Evolutionary conservation across 2,329 filamentous ascomycete species (phyloP), one percentile per base, ranked within the genome.

Genomic region (Cladophialophora chaetospira): DNA sequence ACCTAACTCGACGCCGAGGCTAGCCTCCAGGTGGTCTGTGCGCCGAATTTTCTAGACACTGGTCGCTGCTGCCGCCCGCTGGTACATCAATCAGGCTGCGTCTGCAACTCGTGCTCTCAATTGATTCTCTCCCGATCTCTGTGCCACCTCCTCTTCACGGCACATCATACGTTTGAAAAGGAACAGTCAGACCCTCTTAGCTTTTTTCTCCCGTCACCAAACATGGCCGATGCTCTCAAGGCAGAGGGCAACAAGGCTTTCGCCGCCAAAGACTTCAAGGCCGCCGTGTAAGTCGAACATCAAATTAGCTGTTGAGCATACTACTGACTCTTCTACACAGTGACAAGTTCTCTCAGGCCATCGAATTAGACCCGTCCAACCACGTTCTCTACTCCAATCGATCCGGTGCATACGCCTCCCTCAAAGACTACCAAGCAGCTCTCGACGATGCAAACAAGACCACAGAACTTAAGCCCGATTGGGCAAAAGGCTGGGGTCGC

Each of bases 231-330:
- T 75, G 82, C 93, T 84, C 85, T 99, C 70, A 99, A 99, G 82
- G 91, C 92, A 70, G 88, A 94, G 73, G 94, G 93, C 80, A 99
- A 99, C 82, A 96, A 96, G 82, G 92, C 95, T 76, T 99, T 99
- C 76, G 88, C 91, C 65, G 91, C 90, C 62, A 97, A 97, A 83
- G 91, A 97, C 77, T 99, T 96, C 74, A 83, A 91, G 70, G 91
- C 93, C 74, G 94, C 94, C 71, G 85, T 96, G 93, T 97, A 83
- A 77, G 90, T 85, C 65, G 66, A 63, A 65, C 65, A 65, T 63
- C 65, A 47, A 63, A 48, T 48, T 35, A 55, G 28, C 19, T 15
- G 21, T 11, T 25, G 8, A 28, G n/a, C 9, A 4, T 4, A 23
- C 48, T 36, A 45, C 33, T 56, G 64, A 36, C 58, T 44, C 31